Evolutionary conservation across 2,329 filamentous ascomycete species (phyloP).

Genomic region (Penicillium sp.): DNA sequence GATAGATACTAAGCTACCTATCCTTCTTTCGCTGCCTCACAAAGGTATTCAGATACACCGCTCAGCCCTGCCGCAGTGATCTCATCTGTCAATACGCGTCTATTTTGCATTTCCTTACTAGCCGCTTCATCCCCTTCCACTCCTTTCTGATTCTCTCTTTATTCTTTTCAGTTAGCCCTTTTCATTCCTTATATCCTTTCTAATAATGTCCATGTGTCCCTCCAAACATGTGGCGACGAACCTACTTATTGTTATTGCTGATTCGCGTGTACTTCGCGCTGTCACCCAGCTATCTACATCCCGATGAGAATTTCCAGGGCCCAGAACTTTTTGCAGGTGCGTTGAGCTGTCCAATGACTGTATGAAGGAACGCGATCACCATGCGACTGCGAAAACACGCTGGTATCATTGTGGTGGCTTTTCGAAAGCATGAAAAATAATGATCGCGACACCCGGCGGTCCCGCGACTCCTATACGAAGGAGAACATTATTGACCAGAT

Average conservation of each 20-base stretch:
- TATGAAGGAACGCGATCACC: neutral
- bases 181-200: conserved; percentile 10
- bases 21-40: no score
- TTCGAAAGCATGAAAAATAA: neutral
- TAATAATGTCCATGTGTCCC: conserved; percentile 19
- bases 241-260: conserved; percentile 77
- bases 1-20: no score
- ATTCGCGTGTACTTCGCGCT: conserved; percentile 91
- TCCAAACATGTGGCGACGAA: conserved; percentile 77
- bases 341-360: conserved; percentile 30
- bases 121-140: conserved; percentile 3
- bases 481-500: conserved; percentile 7
- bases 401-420: neutral
- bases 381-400: neutral
- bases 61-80: conserved; percentile 14
- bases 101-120: conserved; percentile 5
- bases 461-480: conserved; percentile 4
- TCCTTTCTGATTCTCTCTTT: conserved; percentile 2
- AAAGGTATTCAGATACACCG: conserved; percentile 1
- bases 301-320: conserved; percentile 98
- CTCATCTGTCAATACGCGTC: conserved; percentile 26
- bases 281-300: conserved; percentile 93
- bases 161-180: neutral
- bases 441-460: neutral
- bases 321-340: conserved; percentile 94